phyloP scores from a whole-genome alignment of 177 flowering plant genomes.

The Telopea speciosissima region DNA sequence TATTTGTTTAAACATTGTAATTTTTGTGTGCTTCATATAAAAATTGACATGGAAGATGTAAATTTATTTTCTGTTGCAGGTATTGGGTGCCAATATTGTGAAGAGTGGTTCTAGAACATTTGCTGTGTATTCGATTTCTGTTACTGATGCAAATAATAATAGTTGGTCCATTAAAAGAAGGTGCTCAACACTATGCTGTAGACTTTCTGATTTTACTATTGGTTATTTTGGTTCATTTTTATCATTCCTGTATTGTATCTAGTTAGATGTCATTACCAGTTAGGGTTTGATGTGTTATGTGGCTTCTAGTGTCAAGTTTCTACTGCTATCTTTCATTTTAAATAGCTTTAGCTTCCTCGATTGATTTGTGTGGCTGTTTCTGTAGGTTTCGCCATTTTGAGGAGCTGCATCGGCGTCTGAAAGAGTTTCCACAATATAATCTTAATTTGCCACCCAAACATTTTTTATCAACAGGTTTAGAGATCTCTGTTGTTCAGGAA shows the following conservation, averaged over 20 bases:
- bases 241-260: background rate
- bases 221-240: background rate
- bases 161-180: conserved; percentile 99
- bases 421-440: conserved; percentile 76
- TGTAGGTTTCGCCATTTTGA: conserved; percentile 96
- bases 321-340: background rate
- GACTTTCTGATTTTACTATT: conserved; percentile 15
- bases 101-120: conserved; percentile 81
- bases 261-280: conserved; percentile 3
- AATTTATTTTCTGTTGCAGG: conserved; percentile 50
- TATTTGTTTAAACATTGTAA: conserved; percentile 5
- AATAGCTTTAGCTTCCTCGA: conserved; percentile 1
- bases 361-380: conserved; percentile 5
- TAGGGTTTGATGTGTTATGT: background rate
- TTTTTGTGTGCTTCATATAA: conserved; percentile 11
- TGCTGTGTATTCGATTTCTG: conserved; percentile 94
- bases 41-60: conserved; percentile 16
- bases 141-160: conserved; percentile 70
- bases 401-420: conserved; percentile 90
- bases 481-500: conserved; percentile 71
- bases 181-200: conserved; percentile 32
- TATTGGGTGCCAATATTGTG: conserved; percentile 95
- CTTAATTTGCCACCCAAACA: conserved; percentile 98
- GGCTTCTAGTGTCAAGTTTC: no score
- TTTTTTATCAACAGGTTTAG: conserved; percentile 86